Base-by-base conservation (phyloP, 106 monocot species). In the Gastrodia elata region DNA sequence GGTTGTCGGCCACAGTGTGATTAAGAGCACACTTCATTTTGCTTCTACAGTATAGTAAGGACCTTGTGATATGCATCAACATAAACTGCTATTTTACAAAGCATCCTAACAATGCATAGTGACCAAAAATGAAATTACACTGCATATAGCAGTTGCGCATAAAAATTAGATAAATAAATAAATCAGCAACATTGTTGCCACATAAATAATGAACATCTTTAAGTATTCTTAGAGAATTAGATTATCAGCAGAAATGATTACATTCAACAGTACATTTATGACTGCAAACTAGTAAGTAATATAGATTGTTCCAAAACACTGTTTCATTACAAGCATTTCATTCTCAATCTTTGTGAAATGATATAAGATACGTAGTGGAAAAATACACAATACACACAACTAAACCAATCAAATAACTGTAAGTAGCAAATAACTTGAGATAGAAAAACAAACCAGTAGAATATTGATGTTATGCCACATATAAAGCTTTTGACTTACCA, bases 401-500 rank as follows among this genome's bases (percentile, higher is more conserved):
- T 14, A 61, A 30, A 32, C 14, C 30, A 61, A 61, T 11, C 10
- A 52, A 61, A 61, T 61, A 27, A 1, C 61, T 13, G 32, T 10
- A 32, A 32, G 61, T 28, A 11, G 10, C 30, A 13, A 27, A 61
- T 33, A 33, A 61, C 61, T 61, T 32, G 4, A 61, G 13, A 32
- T 6, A 15, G 24, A 61, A 61, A 44, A 27, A 27, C 59, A 59
- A 59, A 28, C 0, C 22, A 24, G 24, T 56, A 56, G 24, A 2
- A 16, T 56, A 26, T 8, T 26, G 15, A 26, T 26, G 27, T 8
- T 26, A 58, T 58, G 18, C n/a, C 52, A 52, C n/a, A 32, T 5
- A 61, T 30, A 61, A 2, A 30, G 14, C 8, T 32, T 35, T 68
- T 46, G 13, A 65, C 85, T 76, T 84, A 97, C 96, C 90, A 92